Conservation (phyloP, 1,284 basidiomycete genomes). For the Ceratobasidium sp. region DNA sequence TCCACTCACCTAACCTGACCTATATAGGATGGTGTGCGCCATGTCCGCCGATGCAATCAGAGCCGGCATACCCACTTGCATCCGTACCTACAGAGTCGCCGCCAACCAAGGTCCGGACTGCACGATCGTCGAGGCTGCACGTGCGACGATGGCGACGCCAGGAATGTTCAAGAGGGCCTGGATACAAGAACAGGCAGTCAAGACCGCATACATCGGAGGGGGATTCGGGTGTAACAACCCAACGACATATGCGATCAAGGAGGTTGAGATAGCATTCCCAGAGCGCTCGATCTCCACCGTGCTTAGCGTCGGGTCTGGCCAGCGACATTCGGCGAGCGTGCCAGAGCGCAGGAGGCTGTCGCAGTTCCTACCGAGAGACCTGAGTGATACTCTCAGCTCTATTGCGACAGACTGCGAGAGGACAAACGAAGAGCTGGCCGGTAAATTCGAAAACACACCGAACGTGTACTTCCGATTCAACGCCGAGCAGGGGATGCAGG, state of each 20-base stretch:
- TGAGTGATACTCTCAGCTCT: not conserved
- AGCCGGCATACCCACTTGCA: conserved; percentile 5
- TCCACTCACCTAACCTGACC: not conserved
- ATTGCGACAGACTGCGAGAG: conserved; percentile 17
- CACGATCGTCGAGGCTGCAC: conserved; percentile 42
- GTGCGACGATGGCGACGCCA: conserved; percentile 41
- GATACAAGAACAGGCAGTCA: not conserved
- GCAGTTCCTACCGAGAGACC: too few species aligned
- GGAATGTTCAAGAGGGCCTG: conserved; percentile 29
- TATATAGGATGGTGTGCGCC: conserved; percentile 1
- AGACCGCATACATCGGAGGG: not conserved
- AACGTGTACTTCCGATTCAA: conserved; percentile 19
- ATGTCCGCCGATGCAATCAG: conserved; percentile 14
- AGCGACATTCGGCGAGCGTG: not conserved
- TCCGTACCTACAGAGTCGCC: conserved; percentile 7
- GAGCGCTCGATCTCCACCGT: not conserved
- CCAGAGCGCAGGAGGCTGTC: not conserved
- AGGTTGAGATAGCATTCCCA: not conserved
- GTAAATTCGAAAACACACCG: not conserved
- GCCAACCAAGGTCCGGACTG: conserved; percentile 15
- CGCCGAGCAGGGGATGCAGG: conserved; percentile 27
- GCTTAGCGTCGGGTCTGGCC: conserved; percentile 11
- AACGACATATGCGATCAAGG: not conserved
- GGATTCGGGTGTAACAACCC: conserved; percentile 30
- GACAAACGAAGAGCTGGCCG: not conserved